Percentiles rank a stretch among this genome's conserved stretches.
Evolutionary conservation across 371 early-diverging fungal genomes (phyloP).

Genomic region (Apophysomyces elegans): DNA sequence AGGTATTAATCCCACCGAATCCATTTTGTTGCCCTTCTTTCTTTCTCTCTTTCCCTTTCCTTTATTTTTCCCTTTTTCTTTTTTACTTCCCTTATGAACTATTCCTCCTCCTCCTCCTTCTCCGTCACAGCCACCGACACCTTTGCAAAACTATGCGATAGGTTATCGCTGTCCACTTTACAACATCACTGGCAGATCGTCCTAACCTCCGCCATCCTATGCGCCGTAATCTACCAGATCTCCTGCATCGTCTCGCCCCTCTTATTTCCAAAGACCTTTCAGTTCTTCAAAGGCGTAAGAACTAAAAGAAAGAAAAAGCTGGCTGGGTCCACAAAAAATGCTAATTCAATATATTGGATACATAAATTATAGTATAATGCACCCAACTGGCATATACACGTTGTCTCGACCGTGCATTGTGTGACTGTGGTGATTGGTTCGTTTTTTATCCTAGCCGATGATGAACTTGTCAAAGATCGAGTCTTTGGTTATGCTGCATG

Average conservation of each 20-base stretch:
- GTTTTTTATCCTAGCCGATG: constrained; percentile 63
- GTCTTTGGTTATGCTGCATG: constrained; percentile 79
- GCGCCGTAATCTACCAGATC: constrained; percentile 56
- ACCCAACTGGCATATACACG: constrained; percentile 78
- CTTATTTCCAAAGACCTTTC: constrained; percentile 67
- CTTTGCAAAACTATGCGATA: constrained; percentile 32
- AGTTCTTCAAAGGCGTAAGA: constrained; percentile 57
- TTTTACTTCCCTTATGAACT: constrained; percentile 19
- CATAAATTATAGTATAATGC: constrained; percentile 42
- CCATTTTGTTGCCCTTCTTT: too few species aligned
- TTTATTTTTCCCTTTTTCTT: not conserved
- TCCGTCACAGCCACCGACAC: too few species aligned
- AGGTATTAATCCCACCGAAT: too few species aligned
- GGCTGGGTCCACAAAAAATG: not conserved
- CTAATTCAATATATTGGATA: too few species aligned
- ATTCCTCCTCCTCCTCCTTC: not conserved
- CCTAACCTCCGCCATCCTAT: constrained; percentile 46
- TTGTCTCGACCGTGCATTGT: constrained; percentile 66
- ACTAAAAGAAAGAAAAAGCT: not conserved
- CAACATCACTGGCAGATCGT: constrained; percentile 50
- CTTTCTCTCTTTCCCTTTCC: too few species aligned
- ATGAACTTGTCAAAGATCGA: constrained; percentile 64
- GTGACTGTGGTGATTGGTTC: constrained; percentile 60
- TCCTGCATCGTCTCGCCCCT: constrained; percentile 61
- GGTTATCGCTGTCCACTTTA: constrained; percentile 38